Base-by-base conservation (phyloP, 1,284 basidiomycete species). In the Quambalaria eucalypti region DNA sequence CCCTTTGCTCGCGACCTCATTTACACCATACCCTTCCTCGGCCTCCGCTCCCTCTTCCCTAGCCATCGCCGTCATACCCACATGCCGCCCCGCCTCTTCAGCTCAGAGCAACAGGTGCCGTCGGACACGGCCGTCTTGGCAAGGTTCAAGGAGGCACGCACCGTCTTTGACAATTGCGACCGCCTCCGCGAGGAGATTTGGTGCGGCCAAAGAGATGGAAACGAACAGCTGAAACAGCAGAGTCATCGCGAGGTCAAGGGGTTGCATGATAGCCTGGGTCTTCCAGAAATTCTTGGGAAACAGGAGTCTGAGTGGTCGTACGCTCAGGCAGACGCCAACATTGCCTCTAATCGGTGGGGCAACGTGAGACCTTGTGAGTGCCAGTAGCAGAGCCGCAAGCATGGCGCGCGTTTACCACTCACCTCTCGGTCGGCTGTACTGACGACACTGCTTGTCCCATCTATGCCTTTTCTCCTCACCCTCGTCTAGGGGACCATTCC, bases 341-440 rank as follows among this genome's bases (percentile, higher is more conserved):
- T 14, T 14, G 36, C 16, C 5, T 21, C 16, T 12, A 46, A 46
- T 14, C 19, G 42, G 12, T 46, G 42, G 42, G 42, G 16, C 6
- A 46, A 46, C 25, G 42, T 46, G 7, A 23, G 42, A 26, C 42
- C 42, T 46, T 46, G 42, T 46, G 42, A 46, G 42, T 46, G 4
- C 21, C 14, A 12, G 4, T 21, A 21, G 36, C 7, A 46, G 2
- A 46, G 19, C 42, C 14, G 16, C 5, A 21, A 46, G 21, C 25
- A 9, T 4, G 16, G 16, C 3, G 16, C 36, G 16, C 16, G 36
- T 39, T 12, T 5, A 10, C 36, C 36, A 5, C 36, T 39, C 16
- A 39, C 3, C 4, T 12, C 36, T 39, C 36, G 36, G 10, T 39
- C 16, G 8, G 8, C 31, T 12, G n/a, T n/a, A 16, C 16, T 16